Evolutionary conservation across 2,329 filamentous ascomycete species (phyloP), one percentile per base, ranked within the genome.

Genomic region (Pseudogymnoascus sp.): DNA sequence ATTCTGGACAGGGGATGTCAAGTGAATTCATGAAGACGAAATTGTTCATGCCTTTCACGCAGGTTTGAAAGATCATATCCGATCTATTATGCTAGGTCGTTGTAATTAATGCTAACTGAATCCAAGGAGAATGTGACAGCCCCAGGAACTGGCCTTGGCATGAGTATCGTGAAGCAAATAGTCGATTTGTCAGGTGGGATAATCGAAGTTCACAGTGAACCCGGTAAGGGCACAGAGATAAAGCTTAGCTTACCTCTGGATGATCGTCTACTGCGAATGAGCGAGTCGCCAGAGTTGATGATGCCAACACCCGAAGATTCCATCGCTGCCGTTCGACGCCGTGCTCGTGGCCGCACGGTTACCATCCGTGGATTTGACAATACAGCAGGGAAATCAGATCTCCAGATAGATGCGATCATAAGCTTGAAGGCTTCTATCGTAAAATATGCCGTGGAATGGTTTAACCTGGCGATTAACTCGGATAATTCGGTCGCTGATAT

Each of bases 1-100:
- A 89, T 67, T 85, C 84, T 1, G 86, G 86, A 1, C 80, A 81
- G 63, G 85, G 85, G 11, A 88, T 88, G 67, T 82, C 80, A 0
- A 77, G 80, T 28, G 81, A 85, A 14, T 88, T 83, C 66, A 75
- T 86, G 62, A 77, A 80, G 18, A 80, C 80, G 2, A 78, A 80
- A n/a, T 73, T 87, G 0, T 88, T 84, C 67, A 80, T 80, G 0
- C 82, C 84, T 0, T 86, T 86, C 65, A 75, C 78, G 0, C 85
- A 88, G 44, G 44, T 50, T 50, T 11, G 44, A 50, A 50, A 2
- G 23, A 28, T 28, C 23, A 28, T 14, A 50, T 50, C 44, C 14
- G 23, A 50, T 28, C 23, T 50, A 28, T n/a, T n/a, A 28, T 28
- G 7, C 44, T 28, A 50, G 44, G 23, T 50, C 44, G 3, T 50